A percentile compares a stretch with the other conserved stretches of the same genome.
These are phyloP conservation scores for Mangifera indica DNA, from an alignment of 345 rosid genomes.

Conservation along the genomic window DNA sequence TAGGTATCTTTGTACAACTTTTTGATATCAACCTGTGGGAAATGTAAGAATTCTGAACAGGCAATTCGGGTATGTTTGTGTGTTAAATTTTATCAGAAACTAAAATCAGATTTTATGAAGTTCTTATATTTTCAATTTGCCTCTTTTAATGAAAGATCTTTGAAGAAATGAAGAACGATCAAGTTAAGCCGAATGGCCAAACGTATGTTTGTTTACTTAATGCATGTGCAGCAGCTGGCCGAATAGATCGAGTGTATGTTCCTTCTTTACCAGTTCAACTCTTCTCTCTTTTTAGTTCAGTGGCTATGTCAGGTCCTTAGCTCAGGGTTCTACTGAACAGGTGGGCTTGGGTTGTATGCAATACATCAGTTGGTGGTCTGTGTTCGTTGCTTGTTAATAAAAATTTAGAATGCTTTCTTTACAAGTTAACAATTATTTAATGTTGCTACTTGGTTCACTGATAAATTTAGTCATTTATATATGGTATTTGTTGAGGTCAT, in stretches of 20 bases:
- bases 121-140: background rate
- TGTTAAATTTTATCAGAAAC: conserved; percentile 10
- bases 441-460: background rate
- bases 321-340: background rate
- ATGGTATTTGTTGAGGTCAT: background rate
- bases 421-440: background rate
- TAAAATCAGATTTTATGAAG: background rate
- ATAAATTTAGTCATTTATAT: background rate
- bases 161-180: conserved; percentile 90
- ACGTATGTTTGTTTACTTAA: conserved; percentile 82
- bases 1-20: conserved; percentile 82
- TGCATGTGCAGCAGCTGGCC: conserved; percentile 89
- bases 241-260: conserved; percentile 81
- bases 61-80: conserved; percentile 55
- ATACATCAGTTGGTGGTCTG: background rate
- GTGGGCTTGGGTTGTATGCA: background rate
- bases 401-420: background rate
- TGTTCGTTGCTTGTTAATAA: background rate
- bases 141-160: conserved; percentile 49
- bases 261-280: conserved; percentile 29
- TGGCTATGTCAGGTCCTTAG: background rate
- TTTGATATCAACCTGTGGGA: conserved; percentile 87
- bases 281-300: background rate
- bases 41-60: conserved; percentile 71
- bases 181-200: conserved; percentile 91